Evolutionary conservation across 2,329 filamentous ascomycete genomes (phyloP).

Genomic region (Neonectria punicea): DNA sequence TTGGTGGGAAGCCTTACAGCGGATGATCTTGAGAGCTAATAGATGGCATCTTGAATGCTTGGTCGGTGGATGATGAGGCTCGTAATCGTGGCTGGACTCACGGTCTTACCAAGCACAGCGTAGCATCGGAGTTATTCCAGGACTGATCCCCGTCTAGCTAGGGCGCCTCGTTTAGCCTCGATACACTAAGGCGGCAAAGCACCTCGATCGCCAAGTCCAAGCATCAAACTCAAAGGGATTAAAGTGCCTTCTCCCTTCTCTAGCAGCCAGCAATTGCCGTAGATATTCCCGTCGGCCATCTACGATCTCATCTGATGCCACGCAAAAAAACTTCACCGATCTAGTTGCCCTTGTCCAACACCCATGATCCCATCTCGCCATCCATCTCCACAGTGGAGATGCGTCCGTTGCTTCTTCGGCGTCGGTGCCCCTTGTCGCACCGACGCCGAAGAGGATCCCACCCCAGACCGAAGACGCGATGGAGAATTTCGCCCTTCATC

Average conservation of each 20-base stretch:
- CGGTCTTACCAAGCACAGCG: not conserved
- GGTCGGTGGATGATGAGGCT: not conserved
- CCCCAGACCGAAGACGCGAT: conserved; percentile 4
- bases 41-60: not conserved
- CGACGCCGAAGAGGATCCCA: not conserved
- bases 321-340: not conserved
- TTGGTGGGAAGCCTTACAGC: not conserved
- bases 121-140: not conserved
- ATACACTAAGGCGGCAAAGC: not conserved
- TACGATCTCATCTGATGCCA: no score
- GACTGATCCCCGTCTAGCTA: not conserved
- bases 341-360: not conserved
- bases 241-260: not conserved
- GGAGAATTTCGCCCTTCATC: not conserved
- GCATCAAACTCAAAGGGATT: no score
- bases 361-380: not conserved
- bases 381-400: not conserved
- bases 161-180: not conserved
- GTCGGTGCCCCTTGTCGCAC: not conserved
- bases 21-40: not conserved
- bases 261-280: not conserved
- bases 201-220: not conserved
- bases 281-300: not conserved
- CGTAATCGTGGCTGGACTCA: not conserved
- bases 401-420: not conserved